Base-by-base conservation (phyloP, 345 rosid genomes). In the Sonneratia caseolaris region DNA sequence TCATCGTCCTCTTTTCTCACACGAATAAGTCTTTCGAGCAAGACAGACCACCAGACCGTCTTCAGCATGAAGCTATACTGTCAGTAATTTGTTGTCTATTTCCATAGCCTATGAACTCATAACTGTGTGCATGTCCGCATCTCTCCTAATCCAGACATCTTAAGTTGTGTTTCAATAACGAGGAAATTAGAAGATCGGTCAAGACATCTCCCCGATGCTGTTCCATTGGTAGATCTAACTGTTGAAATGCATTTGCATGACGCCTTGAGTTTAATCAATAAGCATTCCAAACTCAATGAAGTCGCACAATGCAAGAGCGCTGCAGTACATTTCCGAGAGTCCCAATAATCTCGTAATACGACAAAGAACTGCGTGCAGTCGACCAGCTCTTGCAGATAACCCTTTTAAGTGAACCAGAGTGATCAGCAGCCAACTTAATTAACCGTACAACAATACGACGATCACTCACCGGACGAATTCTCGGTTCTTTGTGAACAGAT, bases 401-500 rank as follows among this genome's bases (percentile, higher is more conserved):
- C 7, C n/a, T n/a, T 24, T 27, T 15, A 10, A 5, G 37, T 36
- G 38, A 14, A 62, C 38, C 32, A 10, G 2, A 27, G 18, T 12
- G 10, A 64, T 27, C 14, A 27, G 40, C 38, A 32, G 19, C 15
- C 11, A 0, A 27, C 3, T 36, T 21, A 15, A 4, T 36, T 64
- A 6, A 24, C 67, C 9, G 32, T 64, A 36, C 67, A 18, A 32
- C 22, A 22, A 22, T 8, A 64, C 7, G 1, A 15, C 0, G 27
- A 66, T 40, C 12, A 7, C 10, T 75, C 69, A 74, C 49, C 8
- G n/a, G 21, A 49, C 55, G 0, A 7, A 49, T 64, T 15, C 32
- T 71, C 68, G 71, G 36, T 75, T 68, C 68, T 72, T 57, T 19
- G 76, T 74, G 66, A 82, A 48, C 72, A 87, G 72, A 76, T 78